Evolutionary conservation across 176 grass and related monocot species (phyloP).

Genomic region (Bonia amplexicaulis): DNA sequence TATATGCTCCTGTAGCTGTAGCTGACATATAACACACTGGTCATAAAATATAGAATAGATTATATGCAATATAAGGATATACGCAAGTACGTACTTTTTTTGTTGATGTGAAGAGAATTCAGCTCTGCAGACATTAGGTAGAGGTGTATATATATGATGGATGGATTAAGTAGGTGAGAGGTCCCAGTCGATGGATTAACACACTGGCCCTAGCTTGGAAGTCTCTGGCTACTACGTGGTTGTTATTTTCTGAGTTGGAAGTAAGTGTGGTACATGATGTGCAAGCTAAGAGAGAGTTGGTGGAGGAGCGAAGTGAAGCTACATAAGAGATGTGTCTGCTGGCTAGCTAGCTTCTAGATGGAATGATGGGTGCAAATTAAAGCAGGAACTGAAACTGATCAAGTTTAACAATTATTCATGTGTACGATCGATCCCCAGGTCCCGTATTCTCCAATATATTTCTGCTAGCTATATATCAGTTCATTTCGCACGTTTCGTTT

Average conservation of each 20-base stretch:
- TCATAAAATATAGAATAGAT: neutral
- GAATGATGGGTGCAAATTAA: neutral
- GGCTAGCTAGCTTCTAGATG: slow-evolving; percentile 38
- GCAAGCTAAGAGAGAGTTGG: slow-evolving; percentile 15
- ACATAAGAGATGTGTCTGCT: slow-evolving; percentile 15
- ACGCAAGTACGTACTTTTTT: neutral
- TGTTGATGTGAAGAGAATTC: neutral
- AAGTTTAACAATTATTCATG: neutral
- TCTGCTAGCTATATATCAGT: too few relatives aligned
- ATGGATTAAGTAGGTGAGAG: slow-evolving; percentile 30
- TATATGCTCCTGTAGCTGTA: neutral
- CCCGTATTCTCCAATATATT: too few relatives aligned
- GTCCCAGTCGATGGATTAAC: slow-evolving; percentile 30
- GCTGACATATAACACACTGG: neutral
- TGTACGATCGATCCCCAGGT: too few relatives aligned
- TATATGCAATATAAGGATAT: neutral
- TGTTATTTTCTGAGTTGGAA: slow-evolving; percentile 7
- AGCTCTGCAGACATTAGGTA: neutral
- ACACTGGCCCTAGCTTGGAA: neutral
- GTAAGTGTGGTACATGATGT: neutral
- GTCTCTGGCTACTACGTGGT: slow-evolving; percentile 7
- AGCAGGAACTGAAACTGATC: too few relatives aligned
- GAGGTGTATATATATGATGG: neutral
- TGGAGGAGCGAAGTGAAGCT: slow-evolving; percentile 13
- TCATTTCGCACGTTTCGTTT: too few relatives aligned